Evolutionary conservation across 345 rosid genomes (phyloP).

Genomic region (Iberis pinnata): DNA sequence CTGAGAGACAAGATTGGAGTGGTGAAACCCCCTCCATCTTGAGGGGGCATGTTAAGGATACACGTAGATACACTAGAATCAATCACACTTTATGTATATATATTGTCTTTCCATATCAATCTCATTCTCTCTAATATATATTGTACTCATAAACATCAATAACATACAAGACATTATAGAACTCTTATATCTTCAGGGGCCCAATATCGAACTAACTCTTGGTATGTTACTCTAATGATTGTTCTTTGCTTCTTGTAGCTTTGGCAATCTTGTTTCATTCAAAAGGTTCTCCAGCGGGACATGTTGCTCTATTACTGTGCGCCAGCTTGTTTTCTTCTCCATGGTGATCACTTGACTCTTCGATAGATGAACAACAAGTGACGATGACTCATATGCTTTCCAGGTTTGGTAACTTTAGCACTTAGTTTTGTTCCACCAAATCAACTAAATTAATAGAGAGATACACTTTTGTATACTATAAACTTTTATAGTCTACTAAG

Average conservation of each 20-base stretch:
- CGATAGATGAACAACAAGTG: conserved; percentile 9
- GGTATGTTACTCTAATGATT: conserved; percentile 30
- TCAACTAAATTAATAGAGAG: neutral
- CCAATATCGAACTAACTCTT: conserved; percentile 38
- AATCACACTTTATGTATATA: too few relatives aligned
- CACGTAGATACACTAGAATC: too few relatives aligned
- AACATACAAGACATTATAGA: too few relatives aligned
- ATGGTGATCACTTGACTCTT: conserved; percentile 61
- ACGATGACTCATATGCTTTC: conserved; percentile 11
- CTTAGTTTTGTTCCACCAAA: conserved; percentile 15
- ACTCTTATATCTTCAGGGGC: conserved; percentile 31
- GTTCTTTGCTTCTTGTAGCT: conserved; percentile 9
- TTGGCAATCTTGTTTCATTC: conserved; percentile 54
- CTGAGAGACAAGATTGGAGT: too few relatives aligned
- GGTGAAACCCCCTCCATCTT: too few relatives aligned
- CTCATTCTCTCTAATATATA: too few relatives aligned
- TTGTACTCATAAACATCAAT: too few relatives aligned
- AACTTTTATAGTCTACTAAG: too few relatives aligned
- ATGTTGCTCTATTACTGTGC: conserved; percentile 40
- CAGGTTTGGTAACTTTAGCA: too few relatives aligned
- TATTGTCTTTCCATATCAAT: too few relatives aligned
- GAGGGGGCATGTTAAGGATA: too few relatives aligned
- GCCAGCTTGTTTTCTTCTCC: conserved; percentile 65
- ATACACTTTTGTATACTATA: too few relatives aligned
- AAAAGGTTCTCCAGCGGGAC: conserved; percentile 68